Evolutionary conservation across 2,329 filamentous ascomycete species (phyloP).

Genomic region (Cytospora piceae): DNA sequence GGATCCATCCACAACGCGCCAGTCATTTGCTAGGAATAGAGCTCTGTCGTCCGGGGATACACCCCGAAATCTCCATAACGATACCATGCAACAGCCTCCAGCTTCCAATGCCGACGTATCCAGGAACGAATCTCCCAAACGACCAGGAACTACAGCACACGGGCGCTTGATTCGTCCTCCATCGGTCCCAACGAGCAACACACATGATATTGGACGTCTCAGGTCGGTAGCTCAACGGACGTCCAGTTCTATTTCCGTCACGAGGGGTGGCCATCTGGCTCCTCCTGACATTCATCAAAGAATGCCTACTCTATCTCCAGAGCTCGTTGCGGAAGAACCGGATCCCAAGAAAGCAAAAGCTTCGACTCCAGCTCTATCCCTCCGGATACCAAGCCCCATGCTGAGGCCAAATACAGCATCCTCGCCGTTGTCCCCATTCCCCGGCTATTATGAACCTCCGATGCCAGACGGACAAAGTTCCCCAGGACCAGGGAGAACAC

Average conservation of each 20-base stretch:
- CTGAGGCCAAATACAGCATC: constrained; percentile 50
- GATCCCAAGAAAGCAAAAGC: constrained; percentile 13
- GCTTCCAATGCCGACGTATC: neutral
- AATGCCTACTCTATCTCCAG: constrained; percentile 31
- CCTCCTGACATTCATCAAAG: constrained; percentile 34
- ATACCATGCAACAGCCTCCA: neutral
- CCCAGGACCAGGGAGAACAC: constrained; percentile 47
- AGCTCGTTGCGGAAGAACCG: constrained; percentile 28
- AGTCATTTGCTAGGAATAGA: constrained; percentile 41
- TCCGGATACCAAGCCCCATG: constrained; percentile 53
- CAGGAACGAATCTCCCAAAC: constrained; percentile 1
- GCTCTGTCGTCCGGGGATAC: constrained; percentile 53
- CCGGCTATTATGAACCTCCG: constrained; percentile 66
- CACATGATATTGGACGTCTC: constrained; percentile 12
- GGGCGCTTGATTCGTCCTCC: neutral
- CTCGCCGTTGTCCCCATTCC: constrained; percentile 67
- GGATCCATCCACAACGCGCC: constrained; percentile 13
- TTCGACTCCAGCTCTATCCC: constrained; percentile 32
- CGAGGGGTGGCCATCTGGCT: constrained; percentile 39
- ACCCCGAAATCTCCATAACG: constrained; percentile 39
- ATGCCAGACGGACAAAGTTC: constrained; percentile 30
- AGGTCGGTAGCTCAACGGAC: constrained; percentile 20
- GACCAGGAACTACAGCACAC: neutral
- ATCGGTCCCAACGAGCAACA: constrained; percentile 2
- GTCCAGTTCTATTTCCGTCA: constrained; percentile 34